Evolutionary conservation across 495 filamentous ascomycete genomes (phyloP), one percentile per base, ranked within the genome.

Genomic region (Cudoniella acicularis): DNA sequence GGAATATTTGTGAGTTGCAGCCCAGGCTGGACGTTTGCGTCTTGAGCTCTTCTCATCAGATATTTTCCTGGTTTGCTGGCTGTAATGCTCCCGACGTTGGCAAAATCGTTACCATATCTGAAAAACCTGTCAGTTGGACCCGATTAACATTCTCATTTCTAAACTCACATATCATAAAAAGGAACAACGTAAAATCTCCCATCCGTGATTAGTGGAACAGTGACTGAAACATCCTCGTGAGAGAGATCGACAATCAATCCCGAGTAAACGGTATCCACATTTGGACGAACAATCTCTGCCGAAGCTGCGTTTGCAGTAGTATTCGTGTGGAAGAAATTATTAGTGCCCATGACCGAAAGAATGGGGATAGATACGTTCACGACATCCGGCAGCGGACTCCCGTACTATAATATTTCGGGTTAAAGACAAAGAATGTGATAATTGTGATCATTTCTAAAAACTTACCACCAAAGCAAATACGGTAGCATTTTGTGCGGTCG

Each of bases 81-180:
- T 13, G 2, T 49, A 16, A 57, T 23, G 24, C 18, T 24, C 9
- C 54, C 54, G 10, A 57, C 8, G 30, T 49, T 49, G 26, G 54
- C 54, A 17, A 49, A 57, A 23, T 57, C 49, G 41, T 57, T 26
- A 8, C 54, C 54, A 26, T 49, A 57, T n/a, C 54, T 57, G 43
- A 2, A 6, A 2, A n/a, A 41, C n/a, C n/a, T n/a, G n/a, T n/a
- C n/a, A n/a, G n/a, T n/a, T n/a, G n/a, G n/a, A n/a, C n/a, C n/a
- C n/a, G n/a, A n/a, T n/a, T n/a, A n/a, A n/a, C n/a, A n/a, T n/a
- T n/a, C n/a, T n/a, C n/a, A n/a, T n/a, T n/a, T n/a, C n/a, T n/a
- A n/a, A 47, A n/a, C 54, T 20, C 18, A 57, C 54, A 41, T n/a
- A 18, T 57, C 54, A 24, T 57, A 57, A 49, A 57, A 57, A 11